Conservation (phyloP, 202 grass and related monocot species). For the Hordeum pubiflorum region DNA sequence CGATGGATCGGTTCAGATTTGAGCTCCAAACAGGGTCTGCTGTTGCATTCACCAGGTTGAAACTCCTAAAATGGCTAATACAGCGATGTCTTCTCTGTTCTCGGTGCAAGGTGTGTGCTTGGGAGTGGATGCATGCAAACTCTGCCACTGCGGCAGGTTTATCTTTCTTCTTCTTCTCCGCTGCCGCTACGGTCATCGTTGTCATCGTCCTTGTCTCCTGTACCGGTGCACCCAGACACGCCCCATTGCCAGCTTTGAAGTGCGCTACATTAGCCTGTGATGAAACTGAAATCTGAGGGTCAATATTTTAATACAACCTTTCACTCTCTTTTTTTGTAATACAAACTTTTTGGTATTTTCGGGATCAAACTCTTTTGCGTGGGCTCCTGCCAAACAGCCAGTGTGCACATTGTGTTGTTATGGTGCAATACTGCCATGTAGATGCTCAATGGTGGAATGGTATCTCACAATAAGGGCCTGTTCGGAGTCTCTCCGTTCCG, state of each 20-base stretch:
- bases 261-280: background rate
- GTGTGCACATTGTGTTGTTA: background rate
- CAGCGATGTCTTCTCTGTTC: constrained; percentile 17
- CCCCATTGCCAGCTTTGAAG: constrained; percentile 23
- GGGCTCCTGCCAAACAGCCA: background rate
- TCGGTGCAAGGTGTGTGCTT: constrained; percentile 17
- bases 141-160: background rate
- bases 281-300: constrained; percentile 32
- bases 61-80: constrained; percentile 14
- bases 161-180: background rate
- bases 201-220: background rate
- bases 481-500: too few relatives aligned
- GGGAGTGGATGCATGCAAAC: background rate
- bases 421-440: background rate
- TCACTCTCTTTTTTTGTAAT: too few relatives aligned
- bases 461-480: background rate
- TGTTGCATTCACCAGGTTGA: background rate
- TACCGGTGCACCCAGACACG: background rate
- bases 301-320: too few relatives aligned
- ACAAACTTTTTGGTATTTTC: background rate
- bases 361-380: background rate
- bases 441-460: background rate
- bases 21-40: background rate
- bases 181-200: too few relatives aligned
- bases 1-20: background rate